Conservation (phyloP, 1,284 basidiomycete genomes). For the Phlebopus sp. region DNA sequence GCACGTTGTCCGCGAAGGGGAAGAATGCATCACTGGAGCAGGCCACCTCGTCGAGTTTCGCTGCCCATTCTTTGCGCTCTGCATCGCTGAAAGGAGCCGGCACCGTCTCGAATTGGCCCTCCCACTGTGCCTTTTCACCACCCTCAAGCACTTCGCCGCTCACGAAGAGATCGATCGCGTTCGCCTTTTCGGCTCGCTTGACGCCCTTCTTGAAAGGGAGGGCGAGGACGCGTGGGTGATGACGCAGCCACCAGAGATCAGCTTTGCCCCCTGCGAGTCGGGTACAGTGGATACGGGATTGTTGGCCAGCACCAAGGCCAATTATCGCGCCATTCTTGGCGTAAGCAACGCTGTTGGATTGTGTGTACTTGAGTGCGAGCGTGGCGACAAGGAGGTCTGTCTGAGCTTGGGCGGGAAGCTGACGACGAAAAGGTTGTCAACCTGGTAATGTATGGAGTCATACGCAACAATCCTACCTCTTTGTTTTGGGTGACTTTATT, state of each 20-base stretch:
- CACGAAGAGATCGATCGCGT: slow-evolving; percentile 97
- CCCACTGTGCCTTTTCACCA: slow-evolving; percentile 90
- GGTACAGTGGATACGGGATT: slow-evolving; percentile 99
- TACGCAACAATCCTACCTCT: slow-evolving; percentile 47
- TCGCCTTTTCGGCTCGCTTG: slow-evolving; percentile 97
- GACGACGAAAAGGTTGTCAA: slow-evolving; percentile 1
- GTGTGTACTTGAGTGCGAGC: slow-evolving; percentile 97
- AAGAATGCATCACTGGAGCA: slow-evolving; percentile 98
- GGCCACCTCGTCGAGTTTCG: slow-evolving; percentile 77
- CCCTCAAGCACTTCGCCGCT: slow-evolving; percentile 87
- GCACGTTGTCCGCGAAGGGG: slow-evolving; percentile 99
- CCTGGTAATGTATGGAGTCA: neutral
- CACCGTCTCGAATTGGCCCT: slow-evolving; percentile 77
- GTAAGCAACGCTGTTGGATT: slow-evolving; percentile 98
- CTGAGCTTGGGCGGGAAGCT: slow-evolving; percentile 74
- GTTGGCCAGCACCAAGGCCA: slow-evolving; percentile 96
- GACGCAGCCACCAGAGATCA: slow-evolving; percentile 99
- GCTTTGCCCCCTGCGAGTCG: slow-evolving; percentile 96
- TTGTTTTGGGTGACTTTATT: slow-evolving; percentile 91
- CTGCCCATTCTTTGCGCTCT: slow-evolving; percentile 76
- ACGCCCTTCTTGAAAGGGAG: slow-evolving; percentile 97
- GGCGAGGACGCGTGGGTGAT: slow-evolving; percentile 88
- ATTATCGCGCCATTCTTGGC: slow-evolving; percentile 92
- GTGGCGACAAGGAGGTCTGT: slow-evolving; percentile 93
- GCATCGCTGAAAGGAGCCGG: slow-evolving; percentile 67